These are phyloP conservation scores for Alternaria sp. DNA, from an alignment of 2,329 filamentous ascomycete species.

Conservation along the genomic window DNA sequence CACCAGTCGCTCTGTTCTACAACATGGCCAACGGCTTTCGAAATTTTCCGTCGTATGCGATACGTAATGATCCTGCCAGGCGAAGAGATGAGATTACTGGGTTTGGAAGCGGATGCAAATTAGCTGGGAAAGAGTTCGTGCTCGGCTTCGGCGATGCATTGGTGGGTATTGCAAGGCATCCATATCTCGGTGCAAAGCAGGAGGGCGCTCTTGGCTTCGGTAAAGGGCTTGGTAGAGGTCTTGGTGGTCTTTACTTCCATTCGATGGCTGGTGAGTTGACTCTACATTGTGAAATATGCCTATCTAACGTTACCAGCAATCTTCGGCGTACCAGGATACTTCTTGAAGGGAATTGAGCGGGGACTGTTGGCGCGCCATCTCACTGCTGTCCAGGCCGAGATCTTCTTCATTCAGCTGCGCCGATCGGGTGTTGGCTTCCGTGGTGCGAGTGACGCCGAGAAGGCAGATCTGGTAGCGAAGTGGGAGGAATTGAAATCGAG, in stretches of 20 bases:
- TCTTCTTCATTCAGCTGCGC: constrained; percentile 20
- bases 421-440: constrained; percentile 9
- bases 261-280: constrained; percentile 3
- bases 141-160: constrained; percentile 79
- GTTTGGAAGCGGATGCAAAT: constrained; percentile 73
- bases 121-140: constrained; percentile 75
- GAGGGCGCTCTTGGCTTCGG: constrained; percentile 67
- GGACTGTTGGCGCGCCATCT: constrained; percentile 14
- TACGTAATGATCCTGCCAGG: constrained; percentile 23
- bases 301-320: constrained; percentile 10
- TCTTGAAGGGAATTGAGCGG: constrained; percentile 20
- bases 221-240: constrained; percentile 44
- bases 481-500: background rate
- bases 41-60: constrained; percentile 26
- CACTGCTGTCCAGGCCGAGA: constrained; percentile 21
- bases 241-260: background rate
- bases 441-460: background rate
- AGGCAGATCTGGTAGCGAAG: background rate
- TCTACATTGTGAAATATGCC: background rate
- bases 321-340: constrained; percentile 22
- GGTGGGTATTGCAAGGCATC: constrained; percentile 78
- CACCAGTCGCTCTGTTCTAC: constrained; percentile 31
- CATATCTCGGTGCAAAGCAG: constrained; percentile 70
- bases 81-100: constrained; percentile 60
- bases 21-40: constrained; percentile 32